Percentiles rank a stretch among this genome's conserved stretches.
These are phyloP conservation scores for Lentinula guzmanii DNA, from an alignment of 768 basidiomycete genomes.

Conservation along the genomic window DNA sequence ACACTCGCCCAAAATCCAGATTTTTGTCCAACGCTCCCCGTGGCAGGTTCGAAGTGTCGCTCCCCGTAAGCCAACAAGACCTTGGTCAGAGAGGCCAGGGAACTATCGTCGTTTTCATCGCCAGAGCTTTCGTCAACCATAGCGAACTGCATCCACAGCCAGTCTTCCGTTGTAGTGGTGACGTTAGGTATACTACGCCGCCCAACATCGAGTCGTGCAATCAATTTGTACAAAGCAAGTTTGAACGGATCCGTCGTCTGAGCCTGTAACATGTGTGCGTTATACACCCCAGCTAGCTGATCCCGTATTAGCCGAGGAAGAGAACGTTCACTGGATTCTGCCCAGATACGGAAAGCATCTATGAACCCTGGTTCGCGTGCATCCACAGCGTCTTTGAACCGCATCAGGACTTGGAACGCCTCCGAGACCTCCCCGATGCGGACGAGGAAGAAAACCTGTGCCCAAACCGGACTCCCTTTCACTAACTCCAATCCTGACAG, in stretches of 20 bases:
- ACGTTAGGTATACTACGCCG: conserved; percentile 77
- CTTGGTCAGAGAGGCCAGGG: conserved; percentile 68
- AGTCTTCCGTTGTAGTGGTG: conserved; percentile 92
- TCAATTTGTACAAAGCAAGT: conserved; percentile 90
- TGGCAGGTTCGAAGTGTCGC: conserved; percentile 71
- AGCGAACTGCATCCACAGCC: conserved; percentile 95
- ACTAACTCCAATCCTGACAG: conserved; percentile 84
- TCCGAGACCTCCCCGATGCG: conserved; percentile 80
- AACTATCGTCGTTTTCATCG: conserved; percentile 69
- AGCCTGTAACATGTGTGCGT: conserved; percentile 86
- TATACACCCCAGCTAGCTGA: conserved; percentile 74
- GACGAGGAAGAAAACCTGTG: conserved; percentile 87
- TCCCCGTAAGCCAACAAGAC: conserved; percentile 74
- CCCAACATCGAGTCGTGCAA: conserved; percentile 85
- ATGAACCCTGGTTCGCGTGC: conserved; percentile 81
- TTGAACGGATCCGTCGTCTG: conserved; percentile 92
- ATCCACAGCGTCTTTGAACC: conserved; percentile 65
- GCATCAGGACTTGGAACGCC: conserved; percentile 69
- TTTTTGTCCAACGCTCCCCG: conserved; percentile 50
- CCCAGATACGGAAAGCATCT: conserved; percentile 76
- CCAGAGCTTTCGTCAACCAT: conserved; percentile 53
- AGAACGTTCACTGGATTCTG: conserved; percentile 74
- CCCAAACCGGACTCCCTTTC: conserved; percentile 88
- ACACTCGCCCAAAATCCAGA: conserved; percentile 78
- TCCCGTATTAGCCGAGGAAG: conserved; percentile 72